Evolutionary conservation across 1,284 basidiomycete species (phyloP), one percentile per base, ranked within the genome.

Genomic region (Athelia sp.): DNA sequence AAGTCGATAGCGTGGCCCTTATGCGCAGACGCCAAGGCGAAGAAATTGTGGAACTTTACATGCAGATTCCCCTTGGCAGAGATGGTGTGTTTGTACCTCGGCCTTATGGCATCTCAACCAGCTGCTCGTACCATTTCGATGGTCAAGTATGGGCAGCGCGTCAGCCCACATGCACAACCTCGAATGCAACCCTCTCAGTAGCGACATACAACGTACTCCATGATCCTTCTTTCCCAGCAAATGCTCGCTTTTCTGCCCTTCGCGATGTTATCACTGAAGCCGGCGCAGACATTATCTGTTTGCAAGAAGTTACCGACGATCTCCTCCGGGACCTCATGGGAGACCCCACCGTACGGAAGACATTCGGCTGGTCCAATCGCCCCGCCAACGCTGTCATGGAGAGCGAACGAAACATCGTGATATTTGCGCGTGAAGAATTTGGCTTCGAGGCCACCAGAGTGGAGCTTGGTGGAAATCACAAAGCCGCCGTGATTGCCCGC

Each of bases 291-390:
- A 43, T 59, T 26, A 31, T 57, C 10, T 54, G 50, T 46, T 43
- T 61, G 22, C 58, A 58, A 46, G 59, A 59, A 43, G 50, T 59
- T 31, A 55, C 56, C 11, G 58, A 58, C 23, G 50, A 52, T 4
- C 49, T 49, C 26, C 36, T 59, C 4, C 31, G 29, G 2, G 26
- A 26, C 10, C 26, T 60, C 13, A 46, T 57, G 9, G 15, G 32
- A 17, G 29, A 45, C 17, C 13, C 43, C n/a, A 19, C 15, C 21
- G 43, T 54, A 18, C 38, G 29, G 31, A 43, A 46, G 11, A 38
- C 21, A 11, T 58, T 52, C 46, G 35, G 18, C 3, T 56, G 35
- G 42, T 57, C 49, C 23, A 54, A 45, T 11, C 50, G 55, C 11
- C 50, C 51, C 38, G 52, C 50, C 6, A 24, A 29, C 6, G 46